Evolutionary conservation across 2,329 filamentous ascomycete species (phyloP).

Genomic region (Nothomitra cinnamomea): DNA sequence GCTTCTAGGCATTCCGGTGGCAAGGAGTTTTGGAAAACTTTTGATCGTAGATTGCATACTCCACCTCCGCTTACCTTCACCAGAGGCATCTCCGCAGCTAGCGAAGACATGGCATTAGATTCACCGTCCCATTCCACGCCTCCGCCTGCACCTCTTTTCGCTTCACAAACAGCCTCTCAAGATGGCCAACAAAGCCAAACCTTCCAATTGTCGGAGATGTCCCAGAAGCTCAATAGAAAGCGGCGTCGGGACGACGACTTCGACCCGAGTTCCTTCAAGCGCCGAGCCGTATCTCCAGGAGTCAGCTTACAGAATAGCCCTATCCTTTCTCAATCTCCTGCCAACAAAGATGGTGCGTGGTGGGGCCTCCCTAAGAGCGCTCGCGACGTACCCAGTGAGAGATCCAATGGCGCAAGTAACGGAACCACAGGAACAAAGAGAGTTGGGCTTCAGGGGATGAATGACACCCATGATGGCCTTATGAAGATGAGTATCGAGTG

Average conservation of each 20-base stretch:
- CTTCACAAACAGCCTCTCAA: constrained; percentile 8
- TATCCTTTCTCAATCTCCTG: constrained; percentile 62
- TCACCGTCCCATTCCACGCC: constrained; percentile 36
- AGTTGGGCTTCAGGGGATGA: constrained; percentile 81
- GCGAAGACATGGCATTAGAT: constrained; percentile 58
- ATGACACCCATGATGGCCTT: constrained; percentile 81
- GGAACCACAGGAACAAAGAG: constrained; percentile 28
- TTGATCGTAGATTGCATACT: constrained; percentile 47
- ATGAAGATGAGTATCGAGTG: constrained; percentile 97
- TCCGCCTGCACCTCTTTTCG: constrained; percentile 6
- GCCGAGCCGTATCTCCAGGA: constrained; percentile 77
- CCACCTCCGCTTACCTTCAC: constrained; percentile 47
- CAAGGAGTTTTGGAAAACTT: constrained; percentile 61
- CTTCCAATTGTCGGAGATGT: constrained; percentile 52
- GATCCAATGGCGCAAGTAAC: constrained; percentile 14
- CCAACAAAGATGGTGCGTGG: constrained; percentile 50
- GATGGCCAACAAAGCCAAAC: constrained; percentile 12
- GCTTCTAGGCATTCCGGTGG: constrained; percentile 55
- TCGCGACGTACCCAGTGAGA: constrained; percentile 9
- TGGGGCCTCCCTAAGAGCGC: constrained; percentile 53
- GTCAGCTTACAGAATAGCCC: constrained; percentile 86
- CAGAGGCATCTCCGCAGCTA: constrained; percentile 34
- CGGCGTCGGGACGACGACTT: constrained; percentile 84
- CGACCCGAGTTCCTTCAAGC: constrained; percentile 74
- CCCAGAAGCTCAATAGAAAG: constrained; percentile 62